Evolutionary conservation across 441 rosid species (phyloP).

Genomic region (Flueggea neowawraea): DNA sequence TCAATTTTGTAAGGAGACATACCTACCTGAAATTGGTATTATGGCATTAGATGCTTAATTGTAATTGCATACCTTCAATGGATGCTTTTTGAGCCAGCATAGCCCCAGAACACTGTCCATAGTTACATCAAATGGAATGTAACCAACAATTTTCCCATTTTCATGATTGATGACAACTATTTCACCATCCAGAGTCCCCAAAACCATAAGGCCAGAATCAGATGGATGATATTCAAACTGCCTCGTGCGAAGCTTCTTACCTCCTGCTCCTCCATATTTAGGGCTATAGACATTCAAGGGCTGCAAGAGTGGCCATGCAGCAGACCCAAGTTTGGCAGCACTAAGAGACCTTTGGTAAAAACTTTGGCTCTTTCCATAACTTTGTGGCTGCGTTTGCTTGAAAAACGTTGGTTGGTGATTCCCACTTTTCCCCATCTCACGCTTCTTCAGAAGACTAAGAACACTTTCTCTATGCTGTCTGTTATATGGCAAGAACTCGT

Average conservation of each 20-base stretch:
- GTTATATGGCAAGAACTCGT: not conserved
- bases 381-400: slow-evolving; percentile 20
- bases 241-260: not conserved
- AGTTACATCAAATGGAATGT: not conserved
- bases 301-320: not conserved
- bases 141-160: not conserved
- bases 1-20: not conserved
- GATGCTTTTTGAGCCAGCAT: not conserved
- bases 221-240: not conserved
- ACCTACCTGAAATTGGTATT: not conserved
- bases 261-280: not conserved
- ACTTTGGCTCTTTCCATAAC: not conserved
- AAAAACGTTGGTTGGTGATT: slow-evolving; percentile 19
- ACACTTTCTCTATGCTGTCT: not conserved
- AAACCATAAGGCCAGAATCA: not conserved
- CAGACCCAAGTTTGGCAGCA: not conserved
- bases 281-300: not conserved
- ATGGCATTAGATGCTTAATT: not conserved
- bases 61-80: not conserved
- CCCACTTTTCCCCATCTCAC: not conserved
- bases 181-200: not conserved
- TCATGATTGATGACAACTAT: not conserved
- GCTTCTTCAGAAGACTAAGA: not conserved
- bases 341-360: not conserved
- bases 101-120: not conserved